Percentiles rank a stretch among this genome's conserved stretches.
These are phyloP conservation scores for Artemisia annua DNA, from an alignment of 129 eudicot genomes.

Conservation along the genomic window DNA sequence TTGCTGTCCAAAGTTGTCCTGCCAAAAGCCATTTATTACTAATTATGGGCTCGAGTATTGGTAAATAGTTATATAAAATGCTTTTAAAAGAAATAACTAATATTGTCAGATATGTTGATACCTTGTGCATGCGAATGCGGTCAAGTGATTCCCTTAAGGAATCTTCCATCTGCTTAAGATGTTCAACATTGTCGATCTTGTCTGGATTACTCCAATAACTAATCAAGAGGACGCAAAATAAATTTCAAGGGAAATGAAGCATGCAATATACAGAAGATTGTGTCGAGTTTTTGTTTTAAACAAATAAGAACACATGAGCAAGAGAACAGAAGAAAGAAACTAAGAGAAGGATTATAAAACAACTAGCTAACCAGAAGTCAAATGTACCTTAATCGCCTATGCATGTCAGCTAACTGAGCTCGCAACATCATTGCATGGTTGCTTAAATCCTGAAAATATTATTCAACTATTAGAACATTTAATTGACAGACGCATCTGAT, in stretches of 20 bases:
- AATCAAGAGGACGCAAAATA: slow-evolving; percentile 12
- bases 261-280: neutral
- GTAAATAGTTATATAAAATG: neutral
- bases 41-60: slow-evolving; percentile 1
- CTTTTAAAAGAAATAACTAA: neutral
- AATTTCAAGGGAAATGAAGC: neutral
- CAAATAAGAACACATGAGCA: neutral
- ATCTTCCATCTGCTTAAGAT: slow-evolving; percentile 85
- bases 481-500: slow-evolving; percentile 9
- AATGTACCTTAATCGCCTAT: slow-evolving; percentile 54
- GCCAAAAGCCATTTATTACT: slow-evolving; percentile 24
- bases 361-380: neutral
- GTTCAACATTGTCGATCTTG: slow-evolving; percentile 68
- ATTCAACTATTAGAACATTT: slow-evolving; percentile 1
- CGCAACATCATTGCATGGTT: slow-evolving; percentile 65
- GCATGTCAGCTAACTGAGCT: slow-evolving; percentile 61
- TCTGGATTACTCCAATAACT: slow-evolving; percentile 93
- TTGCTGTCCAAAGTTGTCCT: slow-evolving; percentile 57
- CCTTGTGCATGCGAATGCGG: slow-evolving; percentile 66
- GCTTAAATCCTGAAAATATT: slow-evolving; percentile 53
- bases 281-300: neutral
- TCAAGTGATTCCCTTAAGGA: slow-evolving; percentile 69
- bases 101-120: slow-evolving; percentile 27
- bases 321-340: neutral
- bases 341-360: neutral